Conservation (phyloP, 805 yeast genomes). For the Wickerhamiella azymoides region DNA sequence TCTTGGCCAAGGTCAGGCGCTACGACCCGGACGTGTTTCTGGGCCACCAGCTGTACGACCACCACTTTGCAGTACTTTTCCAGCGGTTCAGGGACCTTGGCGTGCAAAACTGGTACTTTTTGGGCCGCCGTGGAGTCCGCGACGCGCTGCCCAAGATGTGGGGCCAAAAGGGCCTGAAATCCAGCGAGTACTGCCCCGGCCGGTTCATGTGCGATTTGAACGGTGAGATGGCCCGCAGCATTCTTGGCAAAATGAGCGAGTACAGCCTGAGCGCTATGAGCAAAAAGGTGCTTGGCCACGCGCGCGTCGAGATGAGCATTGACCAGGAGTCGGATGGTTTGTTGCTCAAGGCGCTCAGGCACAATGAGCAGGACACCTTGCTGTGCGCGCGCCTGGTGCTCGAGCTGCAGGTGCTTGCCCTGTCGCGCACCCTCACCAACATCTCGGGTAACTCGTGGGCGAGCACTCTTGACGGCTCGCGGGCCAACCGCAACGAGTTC, state of each 20-base stretch:
- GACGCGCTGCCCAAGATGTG: slow-evolving; percentile 7
- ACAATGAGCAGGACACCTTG: slow-evolving; percentile 49
- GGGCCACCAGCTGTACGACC: slow-evolving; percentile 75
- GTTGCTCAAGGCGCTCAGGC: slow-evolving; percentile 55
- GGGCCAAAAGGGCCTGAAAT: slow-evolving; percentile 33
- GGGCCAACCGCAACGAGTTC: slow-evolving; percentile 91
- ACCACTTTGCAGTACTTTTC: slow-evolving; percentile 63
- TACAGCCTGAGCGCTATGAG: slow-evolving; percentile 93
- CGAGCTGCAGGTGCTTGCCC: slow-evolving; percentile 68
- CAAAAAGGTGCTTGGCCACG: slow-evolving; percentile 56
- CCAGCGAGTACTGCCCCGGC: slow-evolving; percentile 59
- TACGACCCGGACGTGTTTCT: slow-evolving; percentile 85
- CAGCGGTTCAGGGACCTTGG: slow-evolving; percentile 67
- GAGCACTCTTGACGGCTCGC: slow-evolving; percentile 82
- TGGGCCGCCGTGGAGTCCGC: slow-evolving; percentile 67
- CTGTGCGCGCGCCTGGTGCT: slow-evolving; percentile 70
- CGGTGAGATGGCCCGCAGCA: slow-evolving; percentile 87
- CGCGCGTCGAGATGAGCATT: slow-evolving; percentile 41
- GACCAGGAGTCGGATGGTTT: slow-evolving; percentile 36
- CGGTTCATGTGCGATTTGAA: slow-evolving; percentile 83
- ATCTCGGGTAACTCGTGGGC: slow-evolving; percentile 98
- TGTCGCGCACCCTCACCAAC: slow-evolving; percentile 81
- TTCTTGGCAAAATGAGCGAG: slow-evolving; percentile 81
- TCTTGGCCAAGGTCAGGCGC: slow-evolving; percentile 55
- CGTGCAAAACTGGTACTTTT: slow-evolving; percentile 60